Evolutionary conservation across 345 rosid genomes (phyloP).

Genomic region (Citrus reticulata): DNA sequence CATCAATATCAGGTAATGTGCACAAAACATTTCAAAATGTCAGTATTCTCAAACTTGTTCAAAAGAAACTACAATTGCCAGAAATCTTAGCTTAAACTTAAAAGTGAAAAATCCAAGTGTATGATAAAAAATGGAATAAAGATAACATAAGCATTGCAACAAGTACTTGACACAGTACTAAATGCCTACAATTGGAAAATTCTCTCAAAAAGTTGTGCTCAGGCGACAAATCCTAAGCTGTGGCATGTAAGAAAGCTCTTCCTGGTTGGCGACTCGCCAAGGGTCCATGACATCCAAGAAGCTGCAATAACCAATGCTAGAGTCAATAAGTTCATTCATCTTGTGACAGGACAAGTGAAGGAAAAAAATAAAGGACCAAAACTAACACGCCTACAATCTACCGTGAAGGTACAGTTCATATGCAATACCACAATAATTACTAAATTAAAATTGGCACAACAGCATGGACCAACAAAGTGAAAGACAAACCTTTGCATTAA

Average conservation of each 20-base stretch:
- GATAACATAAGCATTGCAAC: neutral
- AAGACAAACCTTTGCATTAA: slow-evolving; percentile 60
- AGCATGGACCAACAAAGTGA: neutral
- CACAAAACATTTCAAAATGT: no score
- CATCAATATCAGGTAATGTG: no score
- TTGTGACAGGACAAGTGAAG: neutral
- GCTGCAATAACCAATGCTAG: slow-evolving; percentile 29
- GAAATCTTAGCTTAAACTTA: neutral
- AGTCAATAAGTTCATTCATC: neutral
- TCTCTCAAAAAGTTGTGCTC: neutral
- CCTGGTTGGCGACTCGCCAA: slow-evolving; percentile 61
- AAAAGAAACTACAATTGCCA: neutral
- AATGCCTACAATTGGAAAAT: neutral
- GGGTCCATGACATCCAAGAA: slow-evolving; percentile 73
- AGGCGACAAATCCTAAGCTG: slow-evolving; percentile 21
- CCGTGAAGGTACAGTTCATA: neutral
- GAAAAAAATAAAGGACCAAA: neutral
- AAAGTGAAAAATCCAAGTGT: neutral
- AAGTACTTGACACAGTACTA: neutral
- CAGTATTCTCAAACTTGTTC: neutral
- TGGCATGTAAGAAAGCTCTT: slow-evolving; percentile 44
- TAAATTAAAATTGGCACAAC: neutral
- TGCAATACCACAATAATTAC: neutral
- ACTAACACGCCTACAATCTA: neutral
- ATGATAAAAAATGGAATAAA: neutral